Evolutionary conservation across 257 asterid species (phyloP).

Genomic region (Solanum commersonii): DNA sequence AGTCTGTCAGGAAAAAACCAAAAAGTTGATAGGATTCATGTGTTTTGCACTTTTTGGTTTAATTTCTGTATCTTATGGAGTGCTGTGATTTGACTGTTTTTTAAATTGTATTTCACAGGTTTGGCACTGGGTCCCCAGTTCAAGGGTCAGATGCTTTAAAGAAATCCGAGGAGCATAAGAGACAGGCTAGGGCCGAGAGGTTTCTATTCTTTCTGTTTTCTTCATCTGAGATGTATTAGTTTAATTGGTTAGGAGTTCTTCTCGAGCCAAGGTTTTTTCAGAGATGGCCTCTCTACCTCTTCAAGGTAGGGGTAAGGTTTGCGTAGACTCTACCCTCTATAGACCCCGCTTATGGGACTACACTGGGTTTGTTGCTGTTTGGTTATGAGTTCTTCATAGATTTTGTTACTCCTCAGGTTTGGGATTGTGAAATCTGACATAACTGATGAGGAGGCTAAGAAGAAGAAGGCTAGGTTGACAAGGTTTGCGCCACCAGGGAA

Average conservation of each 20-base stretch:
- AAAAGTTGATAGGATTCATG: background rate
- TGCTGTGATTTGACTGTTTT: background rate
- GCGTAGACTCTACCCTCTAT: background rate
- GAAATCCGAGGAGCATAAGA: slow-evolving; percentile 70
- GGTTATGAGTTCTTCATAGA: background rate
- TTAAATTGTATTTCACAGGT: slow-evolving; percentile 34
- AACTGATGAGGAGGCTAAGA: slow-evolving; percentile 66
- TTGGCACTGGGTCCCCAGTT: slow-evolving; percentile 43
- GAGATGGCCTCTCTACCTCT: background rate
- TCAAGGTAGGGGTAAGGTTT: background rate
- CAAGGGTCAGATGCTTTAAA: slow-evolving; percentile 44
- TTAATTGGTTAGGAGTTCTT: background rate
- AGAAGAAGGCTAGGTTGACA: slow-evolving; percentile 87
- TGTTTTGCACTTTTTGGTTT: background rate
- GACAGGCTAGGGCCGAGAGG: slow-evolving; percentile 98
- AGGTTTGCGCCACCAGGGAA: slow-evolving; percentile 54
- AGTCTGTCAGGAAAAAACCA: background rate
- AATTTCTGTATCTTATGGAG: background rate
- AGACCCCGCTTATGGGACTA: background rate
- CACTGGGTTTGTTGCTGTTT: background rate
- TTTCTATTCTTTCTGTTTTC: slow-evolving; percentile 5
- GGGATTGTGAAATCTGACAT: slow-evolving; percentile 49
- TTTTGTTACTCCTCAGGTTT: slow-evolving; percentile 38
- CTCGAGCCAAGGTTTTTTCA: background rate
- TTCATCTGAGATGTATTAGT: background rate